Conservation (phyloP, 1,139 yeast species). For the Hyphopichia pseudoburtonii region DNA sequence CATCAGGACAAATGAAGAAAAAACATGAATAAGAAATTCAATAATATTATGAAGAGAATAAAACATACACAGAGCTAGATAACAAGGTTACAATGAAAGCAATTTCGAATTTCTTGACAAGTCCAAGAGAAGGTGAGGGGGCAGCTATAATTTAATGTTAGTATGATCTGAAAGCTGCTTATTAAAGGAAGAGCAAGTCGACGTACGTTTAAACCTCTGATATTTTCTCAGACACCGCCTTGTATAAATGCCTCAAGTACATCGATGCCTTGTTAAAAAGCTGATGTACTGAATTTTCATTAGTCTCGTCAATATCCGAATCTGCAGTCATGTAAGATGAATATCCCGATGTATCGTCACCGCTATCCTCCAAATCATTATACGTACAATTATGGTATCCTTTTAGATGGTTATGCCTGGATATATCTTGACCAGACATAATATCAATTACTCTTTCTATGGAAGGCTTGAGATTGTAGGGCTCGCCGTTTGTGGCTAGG, state of each 20-base stretch:
- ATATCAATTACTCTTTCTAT: slow-evolving; percentile 24
- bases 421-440: slow-evolving; percentile 14
- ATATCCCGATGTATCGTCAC: slow-evolving; percentile 5
- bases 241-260: slow-evolving; percentile 8
- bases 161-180: too few relatives aligned
- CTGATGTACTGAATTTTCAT: not conserved
- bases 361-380: slow-evolving; percentile 10
- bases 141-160: slow-evolving; percentile 1
- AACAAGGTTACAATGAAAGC: not conserved
- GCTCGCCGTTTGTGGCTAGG: slow-evolving; percentile 36
- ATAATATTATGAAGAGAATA: not conserved
- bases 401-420: slow-evolving; percentile 7
- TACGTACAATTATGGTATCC: slow-evolving; percentile 19
- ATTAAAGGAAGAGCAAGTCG: too few relatives aligned
- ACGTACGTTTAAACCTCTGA: not conserved
- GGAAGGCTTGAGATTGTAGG: slow-evolving; percentile 15
- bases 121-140: not conserved
- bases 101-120: not conserved
- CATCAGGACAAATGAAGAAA: slow-evolving; percentile 2
- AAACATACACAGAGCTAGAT: not conserved
- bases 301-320: slow-evolving; percentile 4
- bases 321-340: slow-evolving; percentile 6
- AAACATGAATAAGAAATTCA: not conserved
- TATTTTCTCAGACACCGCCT: slow-evolving; percentile 3
- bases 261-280: slow-evolving; percentile 7